phyloP scores from a whole-genome alignment of 306 rosid genomes.

The Vigna hirtella region DNA sequence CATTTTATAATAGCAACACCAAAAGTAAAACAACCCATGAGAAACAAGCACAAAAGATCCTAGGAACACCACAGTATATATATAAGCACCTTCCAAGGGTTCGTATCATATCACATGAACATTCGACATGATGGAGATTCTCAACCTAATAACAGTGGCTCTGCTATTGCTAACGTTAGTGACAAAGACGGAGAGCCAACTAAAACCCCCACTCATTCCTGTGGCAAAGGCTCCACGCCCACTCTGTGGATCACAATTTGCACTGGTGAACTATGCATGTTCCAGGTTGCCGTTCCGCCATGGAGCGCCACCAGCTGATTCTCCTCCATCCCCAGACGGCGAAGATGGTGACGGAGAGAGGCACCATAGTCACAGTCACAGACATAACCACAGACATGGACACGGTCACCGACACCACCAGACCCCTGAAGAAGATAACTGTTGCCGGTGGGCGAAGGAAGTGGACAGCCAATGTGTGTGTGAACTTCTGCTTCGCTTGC shows the following conservation, averaged over 20 bases:
- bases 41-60: slow-evolving; percentile 18
- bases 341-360: not conserved
- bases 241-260: slow-evolving; percentile 72
- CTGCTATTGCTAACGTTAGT: slow-evolving; percentile 45
- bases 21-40: not conserved
- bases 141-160: slow-evolving; percentile 28
- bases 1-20: slow-evolving; percentile 24
- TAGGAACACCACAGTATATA: slow-evolving; percentile 22
- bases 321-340: slow-evolving; percentile 40
- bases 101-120: slow-evolving; percentile 26
- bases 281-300: slow-evolving; percentile 56
- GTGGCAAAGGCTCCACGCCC: slow-evolving; percentile 46
- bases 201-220: not conserved
- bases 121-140: slow-evolving; percentile 23
- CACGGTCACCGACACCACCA: slow-evolving; percentile 29
- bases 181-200: slow-evolving; percentile 48
- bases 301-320: slow-evolving; percentile 24
- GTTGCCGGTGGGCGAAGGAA: slow-evolving; percentile 76
- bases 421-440: slow-evolving; percentile 54
- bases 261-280: slow-evolving; percentile 80
- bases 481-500: slow-evolving; percentile 64
- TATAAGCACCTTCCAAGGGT: slow-evolving; percentile 39
- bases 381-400: not conserved
- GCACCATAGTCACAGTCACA: not conserved
- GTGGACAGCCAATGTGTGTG: slow-evolving; percentile 78